These are phyloP conservation scores for Dictyostelium intermedium DNA, from an alignment of 78 protist species.

Conservation along the genomic window DNA sequence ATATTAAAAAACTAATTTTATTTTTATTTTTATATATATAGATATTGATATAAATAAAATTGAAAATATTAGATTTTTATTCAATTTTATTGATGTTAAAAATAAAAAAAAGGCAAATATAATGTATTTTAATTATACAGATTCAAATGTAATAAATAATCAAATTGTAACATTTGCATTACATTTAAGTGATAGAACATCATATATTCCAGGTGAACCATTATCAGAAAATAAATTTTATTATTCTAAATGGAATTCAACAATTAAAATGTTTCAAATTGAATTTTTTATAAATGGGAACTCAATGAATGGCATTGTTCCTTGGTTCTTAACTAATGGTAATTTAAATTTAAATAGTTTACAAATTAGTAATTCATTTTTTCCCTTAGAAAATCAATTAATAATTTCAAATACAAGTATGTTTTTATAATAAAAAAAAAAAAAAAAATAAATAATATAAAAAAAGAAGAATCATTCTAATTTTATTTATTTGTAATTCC, in stretches of 20 bases:
- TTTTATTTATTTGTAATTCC: too few relatives aligned
- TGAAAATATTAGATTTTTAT: background rate
- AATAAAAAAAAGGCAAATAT: background rate
- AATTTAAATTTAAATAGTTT: background rate
- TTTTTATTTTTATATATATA: background rate
- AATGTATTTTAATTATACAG: background rate
- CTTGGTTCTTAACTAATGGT: background rate
- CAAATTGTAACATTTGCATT: background rate
- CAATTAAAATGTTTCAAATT: background rate
- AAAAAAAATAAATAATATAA: background rate
- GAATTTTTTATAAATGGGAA: background rate
- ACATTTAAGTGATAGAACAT: background rate
- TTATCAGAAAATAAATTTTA: background rate
- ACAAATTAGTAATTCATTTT: background rate
- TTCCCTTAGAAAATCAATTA: background rate
- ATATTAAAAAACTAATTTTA: background rate
- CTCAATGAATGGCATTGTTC: background rate
- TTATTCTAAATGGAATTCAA: background rate
- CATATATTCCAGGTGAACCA: background rate
- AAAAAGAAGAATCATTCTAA: too few relatives aligned
- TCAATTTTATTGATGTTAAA: background rate
- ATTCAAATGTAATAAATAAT: background rate
- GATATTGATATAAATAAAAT: background rate
- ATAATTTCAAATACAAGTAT: background rate
- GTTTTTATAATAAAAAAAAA: background rate